phyloP scores from a whole-genome alignment of 1,139 yeast genomes.

The Sugiyamaella japonica region DNA sequence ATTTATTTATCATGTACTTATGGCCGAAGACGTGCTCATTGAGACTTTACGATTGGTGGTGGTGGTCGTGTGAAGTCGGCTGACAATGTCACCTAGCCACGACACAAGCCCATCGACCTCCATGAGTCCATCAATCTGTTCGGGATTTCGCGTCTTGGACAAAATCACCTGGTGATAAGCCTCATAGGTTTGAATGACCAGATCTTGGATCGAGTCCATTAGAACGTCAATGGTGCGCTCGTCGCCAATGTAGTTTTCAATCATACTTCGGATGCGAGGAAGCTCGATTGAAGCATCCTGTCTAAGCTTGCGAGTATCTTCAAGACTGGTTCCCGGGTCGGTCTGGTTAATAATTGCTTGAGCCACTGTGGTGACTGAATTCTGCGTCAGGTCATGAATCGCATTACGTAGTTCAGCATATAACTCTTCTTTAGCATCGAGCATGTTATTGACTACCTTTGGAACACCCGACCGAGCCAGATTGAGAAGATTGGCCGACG shows the following conservation, averaged over 20 bases:
- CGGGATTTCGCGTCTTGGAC: slow-evolving; percentile 26
- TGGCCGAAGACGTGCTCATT: background rate
- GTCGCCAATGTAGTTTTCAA: slow-evolving; percentile 50
- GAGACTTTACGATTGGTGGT: background rate
- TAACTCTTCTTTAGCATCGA: slow-evolving; percentile 79
- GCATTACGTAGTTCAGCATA: slow-evolving; percentile 69
- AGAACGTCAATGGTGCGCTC: slow-evolving; percentile 49
- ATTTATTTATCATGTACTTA: background rate
- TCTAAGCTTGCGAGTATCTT: slow-evolving; percentile 46
- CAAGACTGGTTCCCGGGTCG: slow-evolving; percentile 35
- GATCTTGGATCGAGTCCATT: slow-evolving; percentile 61
- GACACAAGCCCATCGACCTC: slow-evolving; percentile 59
- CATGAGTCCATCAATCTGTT: slow-evolving; percentile 46
- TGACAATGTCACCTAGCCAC: slow-evolving; percentile 50
- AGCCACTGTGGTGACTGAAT: slow-evolving; percentile 40
- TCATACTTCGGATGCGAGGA: slow-evolving; percentile 55
- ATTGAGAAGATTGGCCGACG: slow-evolving; percentile 51
- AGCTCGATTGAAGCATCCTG: slow-evolving; percentile 52
- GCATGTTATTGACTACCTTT: slow-evolving; percentile 77
- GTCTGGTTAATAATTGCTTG: slow-evolving; percentile 37
- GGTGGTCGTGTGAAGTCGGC: slow-evolving; percentile 31
- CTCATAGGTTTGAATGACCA: slow-evolving; percentile 51
- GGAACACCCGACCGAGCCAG: slow-evolving; percentile 74
- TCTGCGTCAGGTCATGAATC: slow-evolving; percentile 61
- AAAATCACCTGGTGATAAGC: slow-evolving; percentile 43